Evolutionary conservation across 306 rosid genomes (phyloP).

Genomic region (Alnus rubra): DNA sequence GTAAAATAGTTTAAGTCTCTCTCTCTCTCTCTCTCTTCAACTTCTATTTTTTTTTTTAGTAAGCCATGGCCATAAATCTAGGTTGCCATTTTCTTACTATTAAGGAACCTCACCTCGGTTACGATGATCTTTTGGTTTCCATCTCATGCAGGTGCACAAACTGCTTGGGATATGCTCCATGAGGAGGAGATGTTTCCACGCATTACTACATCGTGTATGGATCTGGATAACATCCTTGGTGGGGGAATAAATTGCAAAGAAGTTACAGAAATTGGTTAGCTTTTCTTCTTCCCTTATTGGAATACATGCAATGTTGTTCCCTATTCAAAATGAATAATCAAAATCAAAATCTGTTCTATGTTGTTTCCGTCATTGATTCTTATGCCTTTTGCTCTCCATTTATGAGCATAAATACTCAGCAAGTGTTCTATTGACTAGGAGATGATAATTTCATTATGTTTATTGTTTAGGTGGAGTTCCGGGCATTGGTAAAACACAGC

Average conservation of each 20-base stretch:
- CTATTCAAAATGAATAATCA: neutral
- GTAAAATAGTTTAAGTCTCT: neutral
- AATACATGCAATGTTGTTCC: neutral
- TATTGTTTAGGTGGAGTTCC: constrained; percentile 81
- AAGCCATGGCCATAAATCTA: neutral
- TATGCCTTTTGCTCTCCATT: constrained; percentile 7
- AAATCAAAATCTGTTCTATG: neutral
- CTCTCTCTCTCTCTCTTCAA: neutral
- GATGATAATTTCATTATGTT: constrained; percentile 17
- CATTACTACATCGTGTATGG: constrained; percentile 77
- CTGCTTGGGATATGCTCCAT: constrained; percentile 89
- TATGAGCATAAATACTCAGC: neutral
- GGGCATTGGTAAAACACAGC: constrained; percentile 96
- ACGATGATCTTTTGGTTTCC: constrained; percentile 3
- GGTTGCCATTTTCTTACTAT: neutral
- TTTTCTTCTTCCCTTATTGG: constrained; percentile 12
- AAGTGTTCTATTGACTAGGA: constrained; percentile 20
- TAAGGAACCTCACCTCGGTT: neutral
- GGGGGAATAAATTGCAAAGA: constrained; percentile 87
- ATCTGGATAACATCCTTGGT: constrained; percentile 79
- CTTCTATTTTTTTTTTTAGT: neutral
- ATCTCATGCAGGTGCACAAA: constrained; percentile 63
- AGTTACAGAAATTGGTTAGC: constrained; percentile 91
- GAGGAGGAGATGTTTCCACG: constrained; percentile 61
- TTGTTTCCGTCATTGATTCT: neutral